Conservation (phyloP, 2,329 filamentous ascomycete genomes). For the Coniochaeta hoffmannii region DNA sequence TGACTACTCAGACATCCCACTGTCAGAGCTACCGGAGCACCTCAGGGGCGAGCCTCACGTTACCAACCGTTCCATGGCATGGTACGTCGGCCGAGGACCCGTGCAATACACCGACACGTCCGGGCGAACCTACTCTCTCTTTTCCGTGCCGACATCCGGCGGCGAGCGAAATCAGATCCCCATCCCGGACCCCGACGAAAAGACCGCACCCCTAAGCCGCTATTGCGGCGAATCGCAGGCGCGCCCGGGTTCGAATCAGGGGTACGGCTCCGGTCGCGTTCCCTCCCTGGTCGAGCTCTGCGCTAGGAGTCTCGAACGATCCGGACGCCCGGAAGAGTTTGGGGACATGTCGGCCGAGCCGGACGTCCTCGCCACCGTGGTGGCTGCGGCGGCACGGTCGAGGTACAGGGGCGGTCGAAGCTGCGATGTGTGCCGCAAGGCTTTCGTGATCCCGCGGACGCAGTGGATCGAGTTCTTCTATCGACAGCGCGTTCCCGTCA, state of each 20-base stretch:
- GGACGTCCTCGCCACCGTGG: not conserved
- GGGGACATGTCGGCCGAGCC: not conserved
- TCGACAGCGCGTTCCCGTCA: not conserved
- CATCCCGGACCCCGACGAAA: not conserved
- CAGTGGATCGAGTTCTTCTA: conserved; percentile 1
- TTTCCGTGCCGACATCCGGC: conserved; percentile 9
- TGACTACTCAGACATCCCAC: conserved; percentile 8
- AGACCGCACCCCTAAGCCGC: not conserved
- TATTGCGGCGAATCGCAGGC: not conserved
- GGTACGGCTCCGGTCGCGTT: conserved; percentile 20
- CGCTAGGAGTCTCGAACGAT: conserved; percentile 37
- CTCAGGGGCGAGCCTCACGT: conserved; percentile 4
- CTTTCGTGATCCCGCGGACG: not conserved
- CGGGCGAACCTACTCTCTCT: conserved; percentile 13
- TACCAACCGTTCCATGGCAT: conserved; percentile 10
- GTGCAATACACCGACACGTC: conserved; percentile 21
- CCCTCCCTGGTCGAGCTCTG: conserved; percentile 45
- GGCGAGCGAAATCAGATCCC: not conserved
- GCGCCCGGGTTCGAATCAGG: not conserved
- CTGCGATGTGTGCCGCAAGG: not conserved
- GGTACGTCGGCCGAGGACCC: conserved; percentile 16
- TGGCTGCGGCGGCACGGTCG: not conserved
- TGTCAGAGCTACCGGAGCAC: conserved; percentile 3
- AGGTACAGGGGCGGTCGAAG: not conserved
- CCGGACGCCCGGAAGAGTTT: conserved; percentile 26